These are phyloP conservation scores for Hypoxylon trugodes DNA, from an alignment of 495 filamentous ascomycete genomes.

Conservation along the genomic window DNA sequence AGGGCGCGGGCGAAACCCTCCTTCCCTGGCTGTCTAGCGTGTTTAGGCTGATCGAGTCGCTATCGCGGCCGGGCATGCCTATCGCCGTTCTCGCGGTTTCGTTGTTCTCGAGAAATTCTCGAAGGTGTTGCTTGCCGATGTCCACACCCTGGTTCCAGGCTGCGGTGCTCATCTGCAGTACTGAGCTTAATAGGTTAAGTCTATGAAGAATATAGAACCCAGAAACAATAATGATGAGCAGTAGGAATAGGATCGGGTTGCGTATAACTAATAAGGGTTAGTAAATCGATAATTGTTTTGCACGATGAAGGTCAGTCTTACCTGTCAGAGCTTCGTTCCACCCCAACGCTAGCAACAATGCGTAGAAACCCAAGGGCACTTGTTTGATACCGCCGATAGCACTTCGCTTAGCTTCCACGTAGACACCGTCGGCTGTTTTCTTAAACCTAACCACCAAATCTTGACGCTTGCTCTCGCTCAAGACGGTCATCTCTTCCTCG, in stretches of 20 bases:
- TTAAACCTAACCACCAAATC: constrained; percentile 95
- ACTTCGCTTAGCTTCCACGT: constrained; percentile 95
- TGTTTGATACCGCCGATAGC: constrained; percentile 95
- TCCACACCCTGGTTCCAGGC: constrained; percentile 85
- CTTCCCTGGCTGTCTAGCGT: constrained; percentile 68
- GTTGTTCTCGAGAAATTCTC: constrained; percentile 83
- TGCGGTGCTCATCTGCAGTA: constrained; percentile 91
- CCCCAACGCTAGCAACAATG: constrained; percentile 82
- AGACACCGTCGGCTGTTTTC: constrained; percentile 96
- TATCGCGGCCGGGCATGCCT: constrained; percentile 66
- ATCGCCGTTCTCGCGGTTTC: constrained; percentile 83
- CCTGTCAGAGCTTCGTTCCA: constrained; percentile 97
- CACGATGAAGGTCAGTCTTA: constrained; percentile 55
- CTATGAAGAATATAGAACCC: constrained; percentile 88
- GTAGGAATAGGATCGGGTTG: constrained; percentile 91
- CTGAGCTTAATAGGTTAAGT: constrained; percentile 94
- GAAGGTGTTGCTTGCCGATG: constrained; percentile 85
- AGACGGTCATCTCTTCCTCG: constrained; percentile 94
- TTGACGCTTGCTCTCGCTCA: constrained; percentile 84
- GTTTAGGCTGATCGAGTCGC: constrained; percentile 64
- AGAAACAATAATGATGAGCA: constrained; percentile 77
- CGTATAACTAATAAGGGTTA: constrained; percentile 74
- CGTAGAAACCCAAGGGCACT: constrained; percentile 95
- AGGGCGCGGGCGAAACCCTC: constrained; percentile 52
- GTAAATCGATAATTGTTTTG: constrained; percentile 25